phyloP scores from a whole-genome alignment of 1,284 basidiomycete genomes.

The Mixia osmundae region DNA sequence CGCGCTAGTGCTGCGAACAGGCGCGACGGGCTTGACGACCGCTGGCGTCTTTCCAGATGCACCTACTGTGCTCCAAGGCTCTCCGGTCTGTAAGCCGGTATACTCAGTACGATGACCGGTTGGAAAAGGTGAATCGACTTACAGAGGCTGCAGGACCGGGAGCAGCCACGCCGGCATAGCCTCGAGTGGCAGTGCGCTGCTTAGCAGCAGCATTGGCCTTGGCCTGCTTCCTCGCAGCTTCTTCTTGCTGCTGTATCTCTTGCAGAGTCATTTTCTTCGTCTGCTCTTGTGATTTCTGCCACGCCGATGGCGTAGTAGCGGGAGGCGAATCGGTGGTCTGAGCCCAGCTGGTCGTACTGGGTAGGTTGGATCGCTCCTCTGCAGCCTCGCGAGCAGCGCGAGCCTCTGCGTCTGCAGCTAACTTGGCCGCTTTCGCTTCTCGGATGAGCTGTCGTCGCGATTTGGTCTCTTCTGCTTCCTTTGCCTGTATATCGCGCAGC shows the following conservation, averaged over 20 bases:
- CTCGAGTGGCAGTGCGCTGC: conserved; percentile 6
- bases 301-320: conserved; percentile 18
- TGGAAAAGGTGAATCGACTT: conserved; percentile 2
- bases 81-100: conserved; percentile 14
- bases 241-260: conserved; percentile 96
- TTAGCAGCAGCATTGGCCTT: conserved; percentile 15
- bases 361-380: conserved; percentile 20
- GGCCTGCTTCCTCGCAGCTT: conserved; percentile 44
- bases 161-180: conserved; percentile 22
- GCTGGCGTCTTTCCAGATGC: conserved; percentile 36
- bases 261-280: conserved; percentile 73
- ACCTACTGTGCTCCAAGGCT: conserved; percentile 69
- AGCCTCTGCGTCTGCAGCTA: conserved; percentile 15
- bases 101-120: conserved; percentile 6
- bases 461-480: conserved; percentile 60
- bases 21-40: conserved; percentile 1
- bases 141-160: conserved; percentile 17
- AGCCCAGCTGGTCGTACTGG: conserved; percentile 45
- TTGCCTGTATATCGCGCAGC: conserved; percentile 84
- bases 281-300: conserved; percentile 26
- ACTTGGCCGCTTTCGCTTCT: conserved; percentile 27
- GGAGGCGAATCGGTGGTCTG: conserved; percentile 36
- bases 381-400: conserved; percentile 24
- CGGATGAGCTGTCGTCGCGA: conserved; percentile 39
- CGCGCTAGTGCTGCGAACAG: conserved; percentile 9